Percentiles rank a stretch among this genome's conserved stretches.
phyloP scores from a whole-genome alignment of 1,284 basidiomycete species.

The Athelia sp. region DNA sequence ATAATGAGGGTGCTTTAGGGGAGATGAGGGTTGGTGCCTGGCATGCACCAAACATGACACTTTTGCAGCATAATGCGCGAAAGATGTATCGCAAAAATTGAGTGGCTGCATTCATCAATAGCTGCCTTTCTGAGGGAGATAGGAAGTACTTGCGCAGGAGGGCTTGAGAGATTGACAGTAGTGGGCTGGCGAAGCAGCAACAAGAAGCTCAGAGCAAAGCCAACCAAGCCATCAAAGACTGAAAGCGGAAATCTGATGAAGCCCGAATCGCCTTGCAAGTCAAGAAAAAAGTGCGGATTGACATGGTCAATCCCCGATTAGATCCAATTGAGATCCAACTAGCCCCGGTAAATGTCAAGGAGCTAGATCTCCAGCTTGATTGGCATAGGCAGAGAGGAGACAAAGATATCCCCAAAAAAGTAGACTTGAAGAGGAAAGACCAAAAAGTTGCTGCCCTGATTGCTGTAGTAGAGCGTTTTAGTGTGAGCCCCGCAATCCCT shows the following conservation, averaged over 20 bases:
- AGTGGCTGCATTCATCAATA: neutral
- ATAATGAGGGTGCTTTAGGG: conserved; percentile 16
- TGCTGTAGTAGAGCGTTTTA: neutral
- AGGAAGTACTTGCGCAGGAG: neutral
- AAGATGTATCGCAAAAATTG: neutral
- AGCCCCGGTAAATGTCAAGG: neutral
- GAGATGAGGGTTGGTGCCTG: neutral
- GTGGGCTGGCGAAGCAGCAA: neutral
- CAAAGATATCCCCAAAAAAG: neutral
- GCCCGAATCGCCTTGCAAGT: neutral
- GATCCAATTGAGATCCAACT: neutral
- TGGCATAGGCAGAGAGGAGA: neutral
- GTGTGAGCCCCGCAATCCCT: no score
- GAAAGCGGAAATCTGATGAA: neutral
- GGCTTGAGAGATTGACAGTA: neutral
- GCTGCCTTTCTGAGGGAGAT: neutral
- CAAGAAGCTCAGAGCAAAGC: neutral
- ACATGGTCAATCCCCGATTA: neutral
- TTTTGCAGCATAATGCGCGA: neutral
- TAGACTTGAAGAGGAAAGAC: neutral
- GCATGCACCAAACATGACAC: conserved; percentile 2
- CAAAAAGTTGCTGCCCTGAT: neutral
- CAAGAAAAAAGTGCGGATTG: neutral
- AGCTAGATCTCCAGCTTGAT: neutral
- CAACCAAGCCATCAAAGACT: neutral